Base-by-base conservation (phyloP, 352 stramenopile species). In the Plasmopara viticola region DNA sequence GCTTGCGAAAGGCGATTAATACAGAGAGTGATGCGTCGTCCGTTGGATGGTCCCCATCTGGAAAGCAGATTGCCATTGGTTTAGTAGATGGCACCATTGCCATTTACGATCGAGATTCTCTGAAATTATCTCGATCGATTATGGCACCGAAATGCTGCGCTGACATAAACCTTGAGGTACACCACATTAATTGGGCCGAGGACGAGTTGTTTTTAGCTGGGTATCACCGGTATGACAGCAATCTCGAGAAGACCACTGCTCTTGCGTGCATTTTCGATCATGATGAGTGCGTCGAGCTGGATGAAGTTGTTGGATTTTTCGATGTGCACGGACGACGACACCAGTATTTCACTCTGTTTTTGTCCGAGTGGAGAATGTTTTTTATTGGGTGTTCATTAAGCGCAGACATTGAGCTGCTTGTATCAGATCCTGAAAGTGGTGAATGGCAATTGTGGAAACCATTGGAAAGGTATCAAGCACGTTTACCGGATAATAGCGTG, bases 281-380 rank as follows among this genome's bases (percentile, higher is more conserved):
- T 8, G 68, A 58, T 0, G 52, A 68, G 33, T 77, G 62, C 29
- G 37, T 87, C 3, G 63, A 84, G 48, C 61, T 90, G 14, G 72
- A 87, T 15, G 70, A 84, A 25, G 46, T 87, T 15, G 79, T 87
- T 17, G 79, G 71, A 0, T 90, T 78, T 53, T 81, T 62, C 48
- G 73, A 83, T 44, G 62, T 84, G 14, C 72, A 82, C 28, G 66
- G 57, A 13, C 68, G 72, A 18, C 56, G 66, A 14, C 79, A 90
- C 44, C 68, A 84, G 48, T 90, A 74, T 45, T 87, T 81, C 44
- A 84, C 79, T 9, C 60, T 68, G 14, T 90, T 76, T 37, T 58
- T 90, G 30, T 48, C 64, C 5, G 74, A 87, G 29, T 90, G 79
- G 78, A 72, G 79, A 12, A 90, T 90, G 76, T 90, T 90, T 48